Conservation (phyloP, 73 alveolate genomes). For the Paraurostyla sp. region DNA sequence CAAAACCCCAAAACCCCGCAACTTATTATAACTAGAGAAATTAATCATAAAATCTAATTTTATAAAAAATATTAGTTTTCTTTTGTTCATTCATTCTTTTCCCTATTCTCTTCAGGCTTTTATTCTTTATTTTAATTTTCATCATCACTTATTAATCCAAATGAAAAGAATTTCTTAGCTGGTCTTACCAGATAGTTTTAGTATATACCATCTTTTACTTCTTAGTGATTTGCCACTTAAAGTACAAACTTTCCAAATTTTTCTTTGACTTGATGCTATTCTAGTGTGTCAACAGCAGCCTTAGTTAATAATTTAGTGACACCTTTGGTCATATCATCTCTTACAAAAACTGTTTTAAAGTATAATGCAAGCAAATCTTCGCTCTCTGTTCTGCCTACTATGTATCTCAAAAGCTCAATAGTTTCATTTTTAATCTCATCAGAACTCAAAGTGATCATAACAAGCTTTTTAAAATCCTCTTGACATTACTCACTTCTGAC, state of each 20-base stretch:
- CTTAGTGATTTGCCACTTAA: conserved; percentile 30
- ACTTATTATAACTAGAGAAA: too few species aligned
- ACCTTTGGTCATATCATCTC: conserved; percentile 24
- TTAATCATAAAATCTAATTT: too few species aligned
- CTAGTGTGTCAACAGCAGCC: conserved; percentile 39
- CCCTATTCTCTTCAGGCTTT: too few species aligned
- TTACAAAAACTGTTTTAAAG: conserved; percentile 38
- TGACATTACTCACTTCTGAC: neutral
- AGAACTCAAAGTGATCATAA: conserved; percentile 5
- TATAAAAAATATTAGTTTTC: too few species aligned
- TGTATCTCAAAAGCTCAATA: conserved; percentile 34
- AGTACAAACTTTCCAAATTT: conserved; percentile 54
- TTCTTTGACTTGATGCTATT: conserved; percentile 26
- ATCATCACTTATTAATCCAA: conserved; percentile 32
- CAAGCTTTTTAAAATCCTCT: conserved; percentile 46
- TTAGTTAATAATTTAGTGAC: conserved; percentile 26
- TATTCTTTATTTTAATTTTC: too few species aligned
- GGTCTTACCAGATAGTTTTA: conserved; percentile 29
- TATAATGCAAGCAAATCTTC: conserved; percentile 53
- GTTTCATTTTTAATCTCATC: conserved; percentile 52
- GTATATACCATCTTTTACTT: neutral
- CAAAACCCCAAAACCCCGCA: too few species aligned
- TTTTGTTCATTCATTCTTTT: too few species aligned
- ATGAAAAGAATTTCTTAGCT: conserved; percentile 37
- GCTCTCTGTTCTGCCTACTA: neutral